phyloP scores from a whole-genome alignment of 192 early-diverging fungal genomes.

The Piromyces finnis region DNA sequence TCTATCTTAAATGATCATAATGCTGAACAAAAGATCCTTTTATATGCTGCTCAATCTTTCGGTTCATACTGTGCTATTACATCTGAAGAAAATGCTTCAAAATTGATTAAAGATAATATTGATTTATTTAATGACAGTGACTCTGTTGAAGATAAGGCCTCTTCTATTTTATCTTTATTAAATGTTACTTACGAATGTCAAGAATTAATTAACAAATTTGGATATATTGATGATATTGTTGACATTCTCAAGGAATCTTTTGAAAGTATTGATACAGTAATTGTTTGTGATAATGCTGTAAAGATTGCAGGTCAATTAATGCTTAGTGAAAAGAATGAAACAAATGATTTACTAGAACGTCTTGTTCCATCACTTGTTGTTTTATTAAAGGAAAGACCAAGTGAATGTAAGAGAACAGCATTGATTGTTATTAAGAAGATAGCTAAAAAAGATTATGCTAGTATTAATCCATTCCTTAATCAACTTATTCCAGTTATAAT shows the following conservation, averaged over 20 bases:
- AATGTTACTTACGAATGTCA: neutral
- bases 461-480: constrained; percentile 20
- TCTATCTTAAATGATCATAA: neutral
- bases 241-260: neutral
- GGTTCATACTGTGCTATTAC: neutral
- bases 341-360: neutral
- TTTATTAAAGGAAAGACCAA: neutral
- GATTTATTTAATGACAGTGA: neutral
- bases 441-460: constrained; percentile 15
- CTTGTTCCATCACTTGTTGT: neutral
- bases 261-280: neutral
- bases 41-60: neutral
- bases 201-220: neutral
- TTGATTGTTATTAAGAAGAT: constrained; percentile 19
- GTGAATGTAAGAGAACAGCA: constrained; percentile 17
- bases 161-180: neutral
- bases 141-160: neutral
- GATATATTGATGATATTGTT: neutral
- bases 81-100: neutral
- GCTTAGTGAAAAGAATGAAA: neutral
- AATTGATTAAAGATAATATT: neutral
- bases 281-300: neutral
- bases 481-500: constrained; percentile 46
- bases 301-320: neutral
- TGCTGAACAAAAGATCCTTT: neutral